A percentile compares a stretch with the other conserved stretches of the same genome.
Conservation (phyloP, 176 grass and related monocot genomes). For the Avena eriantha region DNA sequence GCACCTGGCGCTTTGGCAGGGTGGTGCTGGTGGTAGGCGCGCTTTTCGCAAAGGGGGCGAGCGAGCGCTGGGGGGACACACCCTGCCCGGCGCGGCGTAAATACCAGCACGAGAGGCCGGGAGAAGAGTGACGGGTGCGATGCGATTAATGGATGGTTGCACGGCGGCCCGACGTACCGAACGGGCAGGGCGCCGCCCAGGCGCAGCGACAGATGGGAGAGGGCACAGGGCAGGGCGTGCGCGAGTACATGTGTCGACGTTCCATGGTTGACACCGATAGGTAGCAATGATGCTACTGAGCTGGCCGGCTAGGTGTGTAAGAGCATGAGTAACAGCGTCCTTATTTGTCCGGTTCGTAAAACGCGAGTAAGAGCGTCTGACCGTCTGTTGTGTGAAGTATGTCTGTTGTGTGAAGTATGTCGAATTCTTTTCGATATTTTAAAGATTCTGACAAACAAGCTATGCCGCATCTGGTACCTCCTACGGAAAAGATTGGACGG, state of each 20-base stretch:
- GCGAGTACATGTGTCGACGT: neutral
- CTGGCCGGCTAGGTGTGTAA: too few species aligned
- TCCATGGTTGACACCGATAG: constrained; percentile 6
- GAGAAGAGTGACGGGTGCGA: neutral
- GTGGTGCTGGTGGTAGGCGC: neutral
- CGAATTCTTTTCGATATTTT: too few species aligned
- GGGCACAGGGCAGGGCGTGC: constrained; percentile 24
- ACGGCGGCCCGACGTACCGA: neutral
- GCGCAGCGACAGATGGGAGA: constrained; percentile 25
- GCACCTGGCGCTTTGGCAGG: neutral
- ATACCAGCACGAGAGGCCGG: constrained; percentile 32
- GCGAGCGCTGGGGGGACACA: neutral
- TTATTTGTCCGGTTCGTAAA: too few species aligned
- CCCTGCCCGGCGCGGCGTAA: constrained; percentile 3
- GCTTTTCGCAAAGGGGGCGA: constrained; percentile 46
- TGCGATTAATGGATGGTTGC: neutral
- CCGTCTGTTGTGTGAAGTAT: too few species aligned
- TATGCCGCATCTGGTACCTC: too few species aligned
- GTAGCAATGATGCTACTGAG: neutral
- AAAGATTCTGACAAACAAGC: too few species aligned
- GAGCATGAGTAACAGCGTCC: too few species aligned
- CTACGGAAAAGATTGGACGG: too few species aligned
- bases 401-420: too few species aligned
- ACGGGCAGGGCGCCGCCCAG: neutral
- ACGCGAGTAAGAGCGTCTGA: too few species aligned